Evolutionary conservation across 2,329 filamentous ascomycete genomes (phyloP).

Genomic region (Aurifilum marmelostoma): DNA sequence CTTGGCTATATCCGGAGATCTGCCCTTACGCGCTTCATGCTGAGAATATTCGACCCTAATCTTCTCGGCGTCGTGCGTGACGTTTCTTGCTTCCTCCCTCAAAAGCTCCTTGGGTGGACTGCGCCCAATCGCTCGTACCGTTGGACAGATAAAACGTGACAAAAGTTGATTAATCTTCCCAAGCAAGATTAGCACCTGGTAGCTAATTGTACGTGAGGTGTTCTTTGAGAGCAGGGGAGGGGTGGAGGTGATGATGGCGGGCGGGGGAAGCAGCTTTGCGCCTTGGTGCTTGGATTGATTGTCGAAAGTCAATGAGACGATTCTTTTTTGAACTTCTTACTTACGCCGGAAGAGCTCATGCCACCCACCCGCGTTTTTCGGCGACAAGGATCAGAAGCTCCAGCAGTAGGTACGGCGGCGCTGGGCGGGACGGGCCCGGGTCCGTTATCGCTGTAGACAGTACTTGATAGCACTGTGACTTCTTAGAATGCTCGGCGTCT

Average conservation of each 20-base stretch:
- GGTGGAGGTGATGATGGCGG: neutral
- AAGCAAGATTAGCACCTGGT: neutral
- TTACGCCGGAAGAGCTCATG: neutral
- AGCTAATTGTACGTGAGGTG: neutral
- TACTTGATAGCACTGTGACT: constrained; percentile 12
- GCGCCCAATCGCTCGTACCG: neutral
- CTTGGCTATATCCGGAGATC: neutral
- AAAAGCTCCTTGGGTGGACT: neutral
- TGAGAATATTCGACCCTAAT: constrained; percentile 14
- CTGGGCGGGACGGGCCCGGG: constrained; percentile 2
- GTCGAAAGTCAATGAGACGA: constrained; percentile 23
- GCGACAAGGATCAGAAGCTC: constrained; percentile 19
- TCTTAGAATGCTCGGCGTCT: neutral
- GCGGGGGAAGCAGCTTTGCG: constrained; percentile 15
- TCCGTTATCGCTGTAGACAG: constrained; percentile 11
- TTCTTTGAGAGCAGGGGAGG: neutral
- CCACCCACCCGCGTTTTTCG: constrained; percentile 10
- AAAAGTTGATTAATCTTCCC: neutral
- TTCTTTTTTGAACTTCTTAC: constrained; percentile 13
- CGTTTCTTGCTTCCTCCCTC: constrained; percentile 3
- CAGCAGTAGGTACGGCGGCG: neutral
- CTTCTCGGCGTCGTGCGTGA: constrained; percentile 17
- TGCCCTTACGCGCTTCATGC: constrained; percentile 29
- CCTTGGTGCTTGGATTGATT: constrained; percentile 9
- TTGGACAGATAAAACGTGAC: neutral